Evolutionary conservation across 495 filamentous ascomycete species (phyloP).

Genomic region (Articulospora tetracladia): DNA sequence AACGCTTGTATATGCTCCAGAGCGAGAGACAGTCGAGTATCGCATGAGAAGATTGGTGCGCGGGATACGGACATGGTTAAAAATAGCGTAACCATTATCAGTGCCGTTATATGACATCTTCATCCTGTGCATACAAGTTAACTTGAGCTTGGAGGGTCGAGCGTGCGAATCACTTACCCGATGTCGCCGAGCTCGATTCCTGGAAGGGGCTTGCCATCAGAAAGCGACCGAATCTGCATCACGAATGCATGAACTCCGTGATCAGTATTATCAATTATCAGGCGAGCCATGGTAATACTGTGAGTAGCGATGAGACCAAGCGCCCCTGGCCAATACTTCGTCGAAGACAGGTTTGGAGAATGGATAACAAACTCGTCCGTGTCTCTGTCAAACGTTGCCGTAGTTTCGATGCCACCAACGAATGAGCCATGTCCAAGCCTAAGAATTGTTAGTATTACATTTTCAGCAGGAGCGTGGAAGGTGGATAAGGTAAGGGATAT

Average conservation of each 20-base stretch:
- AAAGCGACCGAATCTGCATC: constrained; percentile 27
- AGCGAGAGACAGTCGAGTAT: constrained; percentile 52
- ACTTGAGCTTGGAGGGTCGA: no score
- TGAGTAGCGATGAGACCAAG: constrained; percentile 48
- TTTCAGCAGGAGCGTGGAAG: no score
- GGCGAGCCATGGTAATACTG: constrained; percentile 24
- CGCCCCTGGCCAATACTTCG: constrained; percentile 73
- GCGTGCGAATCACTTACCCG: constrained; percentile 11
- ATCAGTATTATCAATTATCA: constrained; percentile 26
- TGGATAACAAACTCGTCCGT: constrained; percentile 64
- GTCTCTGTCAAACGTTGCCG: constrained; percentile 58
- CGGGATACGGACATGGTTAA: constrained; percentile 62
- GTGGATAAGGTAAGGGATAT: no score
- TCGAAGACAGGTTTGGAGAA: constrained; percentile 40
- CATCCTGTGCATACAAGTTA: not conserved
- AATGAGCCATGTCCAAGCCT: constrained; percentile 62
- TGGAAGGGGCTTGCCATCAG: constrained; percentile 23
- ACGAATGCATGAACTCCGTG: constrained; percentile 32
- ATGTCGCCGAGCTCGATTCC: constrained; percentile 29
- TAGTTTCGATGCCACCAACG: constrained; percentile 66
- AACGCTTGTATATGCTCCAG: constrained; percentile 46
- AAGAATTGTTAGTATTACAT: no score
- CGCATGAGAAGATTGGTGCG: constrained; percentile 61
- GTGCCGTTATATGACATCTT: constrained; percentile 46
- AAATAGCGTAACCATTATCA: constrained; percentile 68